phyloP scores from a whole-genome alignment of 1,284 basidiomycete genomes.

The Rhodotorula sp. region DNA sequence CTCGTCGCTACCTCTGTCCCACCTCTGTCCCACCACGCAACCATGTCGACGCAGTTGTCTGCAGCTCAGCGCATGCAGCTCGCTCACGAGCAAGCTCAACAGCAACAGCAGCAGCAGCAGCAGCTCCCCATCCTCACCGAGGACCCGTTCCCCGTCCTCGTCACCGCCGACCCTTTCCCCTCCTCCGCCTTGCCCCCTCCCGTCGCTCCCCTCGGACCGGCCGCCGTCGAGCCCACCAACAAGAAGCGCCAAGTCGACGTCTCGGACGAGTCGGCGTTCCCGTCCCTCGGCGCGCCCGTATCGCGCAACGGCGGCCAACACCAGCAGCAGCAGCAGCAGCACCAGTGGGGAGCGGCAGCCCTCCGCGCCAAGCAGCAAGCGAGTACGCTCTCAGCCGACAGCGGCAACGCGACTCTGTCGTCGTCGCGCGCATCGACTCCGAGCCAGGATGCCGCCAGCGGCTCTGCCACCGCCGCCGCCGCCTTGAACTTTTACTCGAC shows the following conservation, averaged over 20 bases:
- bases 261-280: constrained; percentile 36
- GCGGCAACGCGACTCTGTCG: constrained; percentile 6
- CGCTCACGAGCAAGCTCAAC: constrained; percentile 20
- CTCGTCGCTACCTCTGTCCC: background rate
- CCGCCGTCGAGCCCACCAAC: background rate
- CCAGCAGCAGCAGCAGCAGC: background rate
- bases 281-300: constrained; percentile 27
- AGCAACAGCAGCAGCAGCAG: constrained; percentile 1
- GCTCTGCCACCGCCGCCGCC: constrained; percentile 22
- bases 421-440: constrained; percentile 37
- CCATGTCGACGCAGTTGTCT: constrained; percentile 3
- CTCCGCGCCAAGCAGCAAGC: constrained; percentile 43
- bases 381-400: constrained; percentile 6
- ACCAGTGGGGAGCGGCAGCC: constrained; percentile 41
- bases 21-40: background rate
- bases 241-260: constrained; percentile 22
- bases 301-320: background rate
- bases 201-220: background rate
- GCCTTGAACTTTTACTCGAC: constrained; percentile 21
- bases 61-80: constrained; percentile 37
- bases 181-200: background rate
- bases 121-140: constrained; percentile 7
- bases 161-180: constrained; percentile 29
- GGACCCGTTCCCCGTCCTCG: constrained; percentile 23
- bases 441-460: background rate